Evolutionary conservation across 2,329 filamentous ascomycete species (phyloP).

Genomic region (Fusarium irregulare): DNA sequence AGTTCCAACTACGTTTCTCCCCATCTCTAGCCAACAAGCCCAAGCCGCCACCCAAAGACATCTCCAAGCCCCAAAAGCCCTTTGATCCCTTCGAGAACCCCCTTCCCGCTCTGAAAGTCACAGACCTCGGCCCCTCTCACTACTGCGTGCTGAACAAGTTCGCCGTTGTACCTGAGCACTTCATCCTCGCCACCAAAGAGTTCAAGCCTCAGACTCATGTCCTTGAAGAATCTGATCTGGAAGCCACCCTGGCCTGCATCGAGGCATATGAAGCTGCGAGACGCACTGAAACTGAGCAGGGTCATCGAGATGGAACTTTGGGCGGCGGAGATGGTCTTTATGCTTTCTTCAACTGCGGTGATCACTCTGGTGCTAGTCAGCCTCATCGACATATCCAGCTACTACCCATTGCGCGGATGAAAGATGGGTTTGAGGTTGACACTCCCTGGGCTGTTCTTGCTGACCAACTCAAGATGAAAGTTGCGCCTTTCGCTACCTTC

Average conservation of each 20-base stretch:
- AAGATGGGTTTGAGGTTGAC: constrained; percentile 57
- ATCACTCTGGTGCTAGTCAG: constrained; percentile 76
- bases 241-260: constrained; percentile 70
- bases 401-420: constrained; percentile 74
- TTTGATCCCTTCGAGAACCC: constrained; percentile 76
- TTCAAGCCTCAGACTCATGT: constrained; percentile 74
- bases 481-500: constrained; percentile 60
- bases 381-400: constrained; percentile 79
- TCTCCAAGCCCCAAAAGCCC: constrained; percentile 51
- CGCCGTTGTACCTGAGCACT: constrained; percentile 76
- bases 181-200: constrained; percentile 74
- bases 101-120: constrained; percentile 62
- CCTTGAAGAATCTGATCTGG: constrained; percentile 70
- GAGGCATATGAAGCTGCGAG: constrained; percentile 59
- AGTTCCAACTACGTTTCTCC: constrained; percentile 81
- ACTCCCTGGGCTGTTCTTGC: constrained; percentile 62
- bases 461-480: constrained; percentile 49
- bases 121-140: constrained; percentile 65
- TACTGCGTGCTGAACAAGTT: constrained; percentile 80
- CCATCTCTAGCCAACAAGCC: constrained; percentile 76
- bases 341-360: constrained; percentile 77
- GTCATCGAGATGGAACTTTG: constrained; percentile 1
- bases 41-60: constrained; percentile 53
- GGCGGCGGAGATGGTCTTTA: constrained; percentile 59
- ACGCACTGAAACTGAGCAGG: background rate